Evolutionary conservation across 345 rosid genomes (phyloP).

Genomic region (Boechera stricta): DNA sequence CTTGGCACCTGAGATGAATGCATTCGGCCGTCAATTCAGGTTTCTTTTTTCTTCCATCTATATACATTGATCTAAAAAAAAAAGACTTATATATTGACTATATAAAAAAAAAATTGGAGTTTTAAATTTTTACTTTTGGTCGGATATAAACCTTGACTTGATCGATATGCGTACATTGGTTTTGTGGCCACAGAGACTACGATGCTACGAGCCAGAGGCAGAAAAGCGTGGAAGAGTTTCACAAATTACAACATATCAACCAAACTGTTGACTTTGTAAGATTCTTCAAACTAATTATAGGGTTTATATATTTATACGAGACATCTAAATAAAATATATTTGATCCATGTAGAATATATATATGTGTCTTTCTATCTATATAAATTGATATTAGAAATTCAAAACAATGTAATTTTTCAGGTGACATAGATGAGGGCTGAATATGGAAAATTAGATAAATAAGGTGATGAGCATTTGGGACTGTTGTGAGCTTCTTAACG

Average conservation of each 20-base stretch:
- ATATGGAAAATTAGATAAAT: constrained; percentile 51
- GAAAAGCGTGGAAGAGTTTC: constrained; percentile 61
- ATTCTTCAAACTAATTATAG: neutral
- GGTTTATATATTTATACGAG: neutral
- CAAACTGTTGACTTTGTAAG: constrained; percentile 71
- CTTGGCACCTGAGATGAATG: constrained; percentile 59
- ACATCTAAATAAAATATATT: no score
- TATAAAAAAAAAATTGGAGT: neutral
- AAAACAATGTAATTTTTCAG: constrained; percentile 24
- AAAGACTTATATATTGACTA: no score
- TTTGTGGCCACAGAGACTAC: constrained; percentile 50
- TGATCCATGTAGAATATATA: neutral
- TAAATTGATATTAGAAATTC: no score
- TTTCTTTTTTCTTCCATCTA: neutral
- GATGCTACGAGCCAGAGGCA: constrained; percentile 56
- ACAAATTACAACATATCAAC: constrained; percentile 62
- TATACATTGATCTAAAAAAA: no score
- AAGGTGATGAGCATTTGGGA: constrained; percentile 69
- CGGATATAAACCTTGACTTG: constrained; percentile 1
- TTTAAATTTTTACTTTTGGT: neutral
- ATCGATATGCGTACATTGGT: neutral
- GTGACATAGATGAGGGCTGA: constrained; percentile 57
- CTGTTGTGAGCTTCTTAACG: constrained; percentile 62
- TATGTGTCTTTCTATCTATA: neutral
- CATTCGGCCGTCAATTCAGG: constrained; percentile 53